Conservation (phyloP, 2,329 filamentous ascomycete genomes). For the Chalaropsis thielavioides region DNA sequence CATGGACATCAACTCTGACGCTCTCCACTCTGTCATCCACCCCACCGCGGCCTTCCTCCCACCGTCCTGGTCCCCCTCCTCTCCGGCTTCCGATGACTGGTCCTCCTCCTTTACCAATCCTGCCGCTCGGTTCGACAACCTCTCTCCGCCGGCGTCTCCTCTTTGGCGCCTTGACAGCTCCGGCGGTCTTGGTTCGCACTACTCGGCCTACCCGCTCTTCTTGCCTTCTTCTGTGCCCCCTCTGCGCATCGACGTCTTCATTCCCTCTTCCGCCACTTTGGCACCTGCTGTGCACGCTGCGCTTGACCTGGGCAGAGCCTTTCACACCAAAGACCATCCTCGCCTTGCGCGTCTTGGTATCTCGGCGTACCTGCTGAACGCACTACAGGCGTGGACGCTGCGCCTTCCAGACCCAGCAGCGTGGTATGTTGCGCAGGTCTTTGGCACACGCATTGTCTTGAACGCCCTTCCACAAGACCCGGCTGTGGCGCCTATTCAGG, state of each 20-base stretch:
- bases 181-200: slow-evolving; percentile 42
- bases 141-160: slow-evolving; percentile 30
- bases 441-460: slow-evolving; percentile 44
- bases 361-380: slow-evolving; percentile 38
- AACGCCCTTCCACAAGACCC: slow-evolving; percentile 36
- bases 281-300: slow-evolving; percentile 30
- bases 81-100: slow-evolving; percentile 26
- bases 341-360: slow-evolving; percentile 38
- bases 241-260: slow-evolving; percentile 43
- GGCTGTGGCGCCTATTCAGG: slow-evolving; percentile 30
- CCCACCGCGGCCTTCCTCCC: slow-evolving; percentile 38
- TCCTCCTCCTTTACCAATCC: slow-evolving; percentile 39
- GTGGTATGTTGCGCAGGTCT: slow-evolving; percentile 36
- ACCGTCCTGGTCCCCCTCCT: neutral
- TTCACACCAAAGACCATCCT: slow-evolving; percentile 38
- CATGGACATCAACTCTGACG: slow-evolving; percentile 41
- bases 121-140: slow-evolving; percentile 45
- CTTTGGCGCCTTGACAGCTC: slow-evolving; percentile 47
- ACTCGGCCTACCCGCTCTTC: slow-evolving; percentile 41
- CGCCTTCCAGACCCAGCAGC: slow-evolving; percentile 22
- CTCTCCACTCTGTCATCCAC: slow-evolving; percentile 42
- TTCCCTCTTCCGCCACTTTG: slow-evolving; percentile 35
- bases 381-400: slow-evolving; percentile 38
- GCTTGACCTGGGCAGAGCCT: slow-evolving; percentile 37
- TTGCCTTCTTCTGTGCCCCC: slow-evolving; percentile 30